Conservation (phyloP, 2,329 filamentous ascomycete genomes). For the Epichloe uncinata region DNA sequence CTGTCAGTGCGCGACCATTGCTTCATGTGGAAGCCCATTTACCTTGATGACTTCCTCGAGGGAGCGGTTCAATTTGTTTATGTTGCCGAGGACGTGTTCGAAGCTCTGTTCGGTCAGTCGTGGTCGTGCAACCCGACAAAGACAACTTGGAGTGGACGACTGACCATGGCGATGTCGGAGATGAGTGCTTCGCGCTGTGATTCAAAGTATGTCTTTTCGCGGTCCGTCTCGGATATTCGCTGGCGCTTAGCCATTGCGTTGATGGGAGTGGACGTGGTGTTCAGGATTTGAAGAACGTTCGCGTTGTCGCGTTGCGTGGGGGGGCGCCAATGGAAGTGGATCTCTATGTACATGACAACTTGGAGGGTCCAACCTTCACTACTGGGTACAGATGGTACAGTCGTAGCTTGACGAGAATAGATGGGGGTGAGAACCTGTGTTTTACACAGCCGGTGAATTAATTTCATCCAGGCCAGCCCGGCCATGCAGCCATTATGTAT, state of each 20-base stretch:
- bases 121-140: neutral
- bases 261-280: neutral
- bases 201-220: conserved; percentile 54
- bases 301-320: neutral
- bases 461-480: neutral
- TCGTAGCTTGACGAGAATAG: too few species aligned
- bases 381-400: too few species aligned
- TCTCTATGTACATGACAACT: too few species aligned
- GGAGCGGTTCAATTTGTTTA: conserved; percentile 88
- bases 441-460: neutral
- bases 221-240: conserved; percentile 10
- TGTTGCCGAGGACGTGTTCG: conserved; percentile 86
- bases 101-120: conserved; percentile 39
- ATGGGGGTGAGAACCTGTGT: neutral
- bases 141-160: conserved; percentile 4
- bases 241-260: conserved; percentile 6
- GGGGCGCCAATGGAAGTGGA: too few species aligned
- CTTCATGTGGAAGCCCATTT: conserved; percentile 19
- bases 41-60: conserved; percentile 85
- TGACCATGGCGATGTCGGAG: conserved; percentile 58
- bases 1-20: neutral
- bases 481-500: conserved; percentile 1
- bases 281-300: neutral
- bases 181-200: conserved; percentile 61
- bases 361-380: too few species aligned